Percentiles rank a stretch among this genome's conserved stretches.
These are phyloP conservation scores for Striga hermonthica DNA, from an alignment of 305 asterid genomes.

Conservation along the genomic window DNA sequence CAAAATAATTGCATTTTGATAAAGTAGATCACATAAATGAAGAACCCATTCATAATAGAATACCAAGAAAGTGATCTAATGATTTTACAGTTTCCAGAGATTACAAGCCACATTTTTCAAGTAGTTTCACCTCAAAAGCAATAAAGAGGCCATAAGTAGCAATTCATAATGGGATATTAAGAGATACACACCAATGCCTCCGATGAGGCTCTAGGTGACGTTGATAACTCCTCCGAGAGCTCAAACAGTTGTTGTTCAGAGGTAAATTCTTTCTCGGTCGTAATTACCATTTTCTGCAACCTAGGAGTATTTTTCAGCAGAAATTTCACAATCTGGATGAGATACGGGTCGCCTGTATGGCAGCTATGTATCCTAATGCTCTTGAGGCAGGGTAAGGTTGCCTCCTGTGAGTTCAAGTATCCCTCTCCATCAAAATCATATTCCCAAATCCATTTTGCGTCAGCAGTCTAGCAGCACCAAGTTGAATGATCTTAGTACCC, in stretches of 20 bases:
- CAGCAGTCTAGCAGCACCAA: not conserved
- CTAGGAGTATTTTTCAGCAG: conserved; percentile 18
- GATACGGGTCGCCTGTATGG: not conserved
- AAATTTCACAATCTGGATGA: conserved; percentile 29
- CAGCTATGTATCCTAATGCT: conserved; percentile 8
- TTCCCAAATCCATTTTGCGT: conserved; percentile 19
- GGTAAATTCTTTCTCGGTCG: not conserved
- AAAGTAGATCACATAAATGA: too few relatives aligned
- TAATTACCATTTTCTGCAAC: conserved; percentile 16
- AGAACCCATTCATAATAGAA: too few relatives aligned
- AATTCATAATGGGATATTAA: not conserved
- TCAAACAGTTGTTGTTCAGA: not conserved
- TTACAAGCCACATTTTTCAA: not conserved
- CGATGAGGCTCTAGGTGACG: conserved; percentile 23
- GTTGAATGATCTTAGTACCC: not conserved
- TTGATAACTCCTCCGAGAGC: conserved; percentile 4
- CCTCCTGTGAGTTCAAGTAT: conserved; percentile 25
- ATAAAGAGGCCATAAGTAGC: not conserved
- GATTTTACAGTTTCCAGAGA: not conserved
- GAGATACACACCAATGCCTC: conserved; percentile 14
- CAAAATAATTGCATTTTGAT: too few relatives aligned
- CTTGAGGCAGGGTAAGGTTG: conserved; percentile 21
- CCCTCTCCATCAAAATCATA: conserved; percentile 27
- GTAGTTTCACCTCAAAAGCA: not conserved
- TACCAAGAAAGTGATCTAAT: not conserved